Conservation (phyloP, 2,329 filamentous ascomycete genomes). For the Colletotrichum shisoi region DNA sequence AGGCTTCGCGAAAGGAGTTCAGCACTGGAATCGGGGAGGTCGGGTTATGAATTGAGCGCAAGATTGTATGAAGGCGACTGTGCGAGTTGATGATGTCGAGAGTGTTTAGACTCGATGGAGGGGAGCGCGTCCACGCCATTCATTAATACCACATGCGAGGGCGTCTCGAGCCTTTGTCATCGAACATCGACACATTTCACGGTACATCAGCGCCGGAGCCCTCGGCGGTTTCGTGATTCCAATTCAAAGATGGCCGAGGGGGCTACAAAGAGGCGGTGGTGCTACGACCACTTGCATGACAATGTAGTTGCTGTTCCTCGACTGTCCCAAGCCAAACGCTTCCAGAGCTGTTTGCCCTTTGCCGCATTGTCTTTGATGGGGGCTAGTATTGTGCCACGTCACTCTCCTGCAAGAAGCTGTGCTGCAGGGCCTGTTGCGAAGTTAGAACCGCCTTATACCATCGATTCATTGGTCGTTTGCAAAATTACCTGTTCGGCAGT, state of each 20-base stretch:
- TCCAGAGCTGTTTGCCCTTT: not conserved
- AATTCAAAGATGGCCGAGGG: not conserved
- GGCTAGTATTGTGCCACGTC: not conserved
- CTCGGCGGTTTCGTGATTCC: not conserved
- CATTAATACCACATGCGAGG: slow-evolving; percentile 15
- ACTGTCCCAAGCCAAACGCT: not conserved
- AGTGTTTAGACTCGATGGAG: not conserved
- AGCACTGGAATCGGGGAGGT: not conserved
- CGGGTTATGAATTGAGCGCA: not conserved
- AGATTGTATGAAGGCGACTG: no score
- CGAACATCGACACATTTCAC: not conserved
- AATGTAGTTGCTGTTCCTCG: not conserved
- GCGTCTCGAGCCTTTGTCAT: not conserved
- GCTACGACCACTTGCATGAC: not conserved
- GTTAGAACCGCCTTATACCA: slow-evolving; percentile 5
- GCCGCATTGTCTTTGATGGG: not conserved
- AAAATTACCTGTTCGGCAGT: slow-evolving; percentile 62
- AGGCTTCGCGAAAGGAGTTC: not conserved
- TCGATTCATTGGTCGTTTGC: not conserved
- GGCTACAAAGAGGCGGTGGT: slow-evolving; percentile 4
- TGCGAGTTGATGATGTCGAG: not conserved
- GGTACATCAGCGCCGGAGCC: not conserved
- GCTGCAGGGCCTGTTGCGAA: slow-evolving; percentile 30
- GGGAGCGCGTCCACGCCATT: not conserved
- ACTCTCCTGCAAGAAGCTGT: slow-evolving; percentile 14